A percentile compares a stretch with the other conserved stretches of the same genome.
phyloP scores from a whole-genome alignment of 257 asterid genomes.

The Nicotiana otophora region DNA sequence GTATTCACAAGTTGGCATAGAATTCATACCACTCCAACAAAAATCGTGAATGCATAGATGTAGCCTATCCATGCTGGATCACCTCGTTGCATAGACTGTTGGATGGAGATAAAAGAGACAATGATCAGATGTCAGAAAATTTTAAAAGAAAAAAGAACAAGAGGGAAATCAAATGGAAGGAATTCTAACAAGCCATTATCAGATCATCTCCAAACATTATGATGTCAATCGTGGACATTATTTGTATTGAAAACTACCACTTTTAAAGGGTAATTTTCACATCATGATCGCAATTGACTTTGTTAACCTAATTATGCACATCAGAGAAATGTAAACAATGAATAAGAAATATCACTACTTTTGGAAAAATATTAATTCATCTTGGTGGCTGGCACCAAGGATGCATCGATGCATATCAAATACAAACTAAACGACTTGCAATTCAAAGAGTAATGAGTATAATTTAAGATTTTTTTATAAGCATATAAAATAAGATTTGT shows the following conservation, averaged over 20 bases:
- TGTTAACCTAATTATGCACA: not conserved
- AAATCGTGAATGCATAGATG: slow-evolving; percentile 76
- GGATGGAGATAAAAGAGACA: not conserved
- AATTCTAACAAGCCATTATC: no score
- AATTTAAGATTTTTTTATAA: not conserved
- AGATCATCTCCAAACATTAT: not conserved
- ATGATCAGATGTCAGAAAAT: slow-evolving; percentile 13
- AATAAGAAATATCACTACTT: not conserved
- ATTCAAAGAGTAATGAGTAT: not conserved
- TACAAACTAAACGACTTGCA: not conserved
- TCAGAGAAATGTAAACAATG: not conserved
- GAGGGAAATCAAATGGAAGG: not conserved
- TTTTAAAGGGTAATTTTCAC: not conserved
- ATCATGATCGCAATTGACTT: not conserved
- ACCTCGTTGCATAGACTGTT: slow-evolving; percentile 94
- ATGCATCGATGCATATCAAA: not conserved
- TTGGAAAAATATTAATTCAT: not conserved
- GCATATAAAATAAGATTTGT: not conserved
- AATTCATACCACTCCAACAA: slow-evolving; percentile 89
- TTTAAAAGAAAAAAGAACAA: not conserved
- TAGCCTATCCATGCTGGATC: slow-evolving; percentile 99
- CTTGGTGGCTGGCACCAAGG: not conserved
- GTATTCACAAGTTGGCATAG: not conserved
- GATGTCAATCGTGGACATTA: not conserved
- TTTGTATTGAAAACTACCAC: not conserved